Evolutionary conservation across 768 basidiomycete genomes (phyloP).

Genomic region (Xanthoconium stramineum): DNA sequence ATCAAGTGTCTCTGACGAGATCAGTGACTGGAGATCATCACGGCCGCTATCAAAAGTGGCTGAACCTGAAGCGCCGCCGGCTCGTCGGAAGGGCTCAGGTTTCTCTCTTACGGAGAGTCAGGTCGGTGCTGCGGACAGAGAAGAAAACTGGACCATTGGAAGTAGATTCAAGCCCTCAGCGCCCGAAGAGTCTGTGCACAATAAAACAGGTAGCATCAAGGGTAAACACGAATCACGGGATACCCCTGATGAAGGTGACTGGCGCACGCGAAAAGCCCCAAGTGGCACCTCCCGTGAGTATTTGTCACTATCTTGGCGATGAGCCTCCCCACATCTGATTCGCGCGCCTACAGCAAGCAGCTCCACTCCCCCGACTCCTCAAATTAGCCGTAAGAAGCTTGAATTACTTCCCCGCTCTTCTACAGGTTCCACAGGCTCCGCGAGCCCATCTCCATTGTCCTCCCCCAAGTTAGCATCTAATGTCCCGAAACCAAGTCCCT

Average conservation of each 20-base stretch:
- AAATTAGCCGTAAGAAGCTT: constrained; percentile 73
- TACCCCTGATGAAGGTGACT: constrained; percentile 61
- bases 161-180: constrained; percentile 64
- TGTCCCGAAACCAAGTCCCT: constrained; percentile 65
- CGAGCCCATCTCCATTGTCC: constrained; percentile 69
- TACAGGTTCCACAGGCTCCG: constrained; percentile 57
- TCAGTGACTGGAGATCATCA: constrained; percentile 70
- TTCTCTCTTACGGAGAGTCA: constrained; percentile 46
- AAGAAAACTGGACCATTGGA: constrained; percentile 76
- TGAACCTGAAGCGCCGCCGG: constrained; percentile 47
- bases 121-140: constrained; percentile 62
- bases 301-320: constrained; percentile 21
- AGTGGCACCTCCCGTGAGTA: constrained; percentile 63
- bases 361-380: constrained; percentile 81
- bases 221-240: constrained; percentile 55
- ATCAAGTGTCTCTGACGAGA: constrained; percentile 55
- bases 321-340: constrained; percentile 11
- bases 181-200: constrained; percentile 36
- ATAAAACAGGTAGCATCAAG: constrained; percentile 45
- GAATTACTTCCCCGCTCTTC: constrained; percentile 82
- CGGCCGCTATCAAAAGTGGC: constrained; percentile 37
- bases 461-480: constrained; percentile 69
- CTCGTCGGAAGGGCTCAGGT: constrained; percentile 57
- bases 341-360: constrained; percentile 45
- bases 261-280: constrained; percentile 55